Percentiles rank a stretch among this genome's conserved stretches.
Conservation (phyloP, 2,329 filamentous ascomycete genomes). For the Cladosporium velox region DNA sequence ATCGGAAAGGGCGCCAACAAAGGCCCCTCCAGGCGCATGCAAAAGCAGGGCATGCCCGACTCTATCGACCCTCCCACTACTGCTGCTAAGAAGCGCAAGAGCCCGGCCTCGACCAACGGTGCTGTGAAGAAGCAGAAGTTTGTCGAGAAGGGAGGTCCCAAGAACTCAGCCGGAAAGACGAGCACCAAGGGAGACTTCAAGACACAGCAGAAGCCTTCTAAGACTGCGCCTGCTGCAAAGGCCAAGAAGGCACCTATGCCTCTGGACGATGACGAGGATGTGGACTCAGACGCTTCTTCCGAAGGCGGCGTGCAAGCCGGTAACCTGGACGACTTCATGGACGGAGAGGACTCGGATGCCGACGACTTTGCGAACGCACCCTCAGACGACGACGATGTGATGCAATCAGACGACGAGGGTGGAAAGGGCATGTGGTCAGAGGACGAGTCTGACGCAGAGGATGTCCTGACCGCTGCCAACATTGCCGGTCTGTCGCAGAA, state of each 20-base stretch:
- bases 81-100: conserved; percentile 79
- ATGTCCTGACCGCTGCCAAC: conserved; percentile 91
- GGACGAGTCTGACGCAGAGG: conserved; percentile 82
- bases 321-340: conserved; percentile 33
- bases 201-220: conserved; percentile 35
- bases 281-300: conserved; percentile 44
- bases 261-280: conserved; percentile 40
- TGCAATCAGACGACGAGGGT: conserved; percentile 67
- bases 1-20: conserved; percentile 7
- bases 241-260: conserved; percentile 29
- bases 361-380: conserved; percentile 38
- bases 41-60: conserved; percentile 88
- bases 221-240: conserved; percentile 37
- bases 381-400: conserved; percentile 46
- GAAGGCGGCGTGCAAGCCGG: conserved; percentile 44
- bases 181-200: conserved; percentile 35
- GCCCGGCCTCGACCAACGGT: conserved; percentile 57
- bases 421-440: conserved; percentile 85
- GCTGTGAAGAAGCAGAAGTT: conserved; percentile 68
- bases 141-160: conserved; percentile 40
- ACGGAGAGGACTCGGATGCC: conserved; percentile 36
- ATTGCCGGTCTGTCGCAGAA: conserved; percentile 88
- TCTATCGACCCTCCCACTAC: conserved; percentile 74
- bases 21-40: conserved; percentile 68
- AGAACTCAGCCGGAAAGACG: conserved; percentile 36